Conservation (phyloP, 768 basidiomycete genomes). For the Auricularia sp. region DNA sequence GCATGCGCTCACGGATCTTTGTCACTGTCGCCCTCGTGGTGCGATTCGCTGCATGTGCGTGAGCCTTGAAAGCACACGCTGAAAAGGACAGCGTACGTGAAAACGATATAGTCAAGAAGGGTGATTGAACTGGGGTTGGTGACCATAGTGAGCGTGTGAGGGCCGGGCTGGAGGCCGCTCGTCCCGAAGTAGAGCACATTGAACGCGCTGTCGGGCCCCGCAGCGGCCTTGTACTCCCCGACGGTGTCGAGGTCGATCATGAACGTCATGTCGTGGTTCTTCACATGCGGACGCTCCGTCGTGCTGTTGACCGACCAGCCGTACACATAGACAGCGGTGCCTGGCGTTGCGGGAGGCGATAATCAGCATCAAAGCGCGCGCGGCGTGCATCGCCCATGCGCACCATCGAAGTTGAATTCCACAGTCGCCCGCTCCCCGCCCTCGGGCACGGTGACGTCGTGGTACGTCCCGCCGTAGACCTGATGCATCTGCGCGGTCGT, state of each 20-base stretch:
- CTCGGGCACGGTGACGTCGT: background rate
- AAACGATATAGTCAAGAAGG: constrained; percentile 32
- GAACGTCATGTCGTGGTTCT: constrained; percentile 28
- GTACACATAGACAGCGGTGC: constrained; percentile 36
- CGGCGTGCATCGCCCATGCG: background rate
- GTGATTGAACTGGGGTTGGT: constrained; percentile 21
- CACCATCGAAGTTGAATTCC: constrained; percentile 28
- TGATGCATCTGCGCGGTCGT: background rate
- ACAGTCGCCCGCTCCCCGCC: constrained; percentile 10
- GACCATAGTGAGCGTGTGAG: constrained; percentile 25
- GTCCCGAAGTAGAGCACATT: constrained; percentile 27
- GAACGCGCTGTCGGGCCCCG: constrained; percentile 20
- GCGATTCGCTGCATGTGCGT: background rate
- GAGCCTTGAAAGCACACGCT: background rate
- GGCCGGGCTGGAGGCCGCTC: constrained; percentile 18
- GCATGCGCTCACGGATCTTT: background rate
- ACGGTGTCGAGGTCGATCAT: constrained; percentile 25
- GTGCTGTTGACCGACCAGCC: constrained; percentile 25
- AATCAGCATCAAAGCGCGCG: background rate
- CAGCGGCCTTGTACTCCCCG: constrained; percentile 22
- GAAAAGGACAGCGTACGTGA: constrained; percentile 22
- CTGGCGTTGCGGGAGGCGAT: constrained; percentile 16
- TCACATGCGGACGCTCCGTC: constrained; percentile 14
- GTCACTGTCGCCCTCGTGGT: background rate
- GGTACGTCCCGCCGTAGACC: background rate